A percentile compares a stretch with the other conserved stretches of the same genome.
Evolutionary conservation across 1,284 basidiomycete genomes (phyloP).

Genomic region (Laetiporus sulphureus): DNA sequence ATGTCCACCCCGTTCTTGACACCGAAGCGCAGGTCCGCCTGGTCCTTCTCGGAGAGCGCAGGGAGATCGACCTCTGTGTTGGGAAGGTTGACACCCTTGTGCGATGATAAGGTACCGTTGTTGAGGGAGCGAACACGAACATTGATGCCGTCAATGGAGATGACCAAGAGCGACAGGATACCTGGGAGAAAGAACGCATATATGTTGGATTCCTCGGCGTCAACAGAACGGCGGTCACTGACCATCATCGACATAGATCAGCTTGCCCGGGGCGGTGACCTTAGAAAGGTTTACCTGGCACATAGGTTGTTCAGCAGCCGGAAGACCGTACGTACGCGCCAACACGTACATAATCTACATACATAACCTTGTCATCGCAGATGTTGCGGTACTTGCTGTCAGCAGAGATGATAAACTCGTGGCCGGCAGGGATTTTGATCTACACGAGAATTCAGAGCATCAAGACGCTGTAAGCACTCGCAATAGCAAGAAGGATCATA

Average conservation of each 20-base stretch:
- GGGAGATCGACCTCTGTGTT: constrained; percentile 98
- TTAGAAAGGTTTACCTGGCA: constrained; percentile 83
- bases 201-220: constrained; percentile 2
- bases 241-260: constrained; percentile 98
- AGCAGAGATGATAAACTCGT: constrained; percentile 91
- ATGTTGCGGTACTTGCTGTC: constrained; percentile 77
- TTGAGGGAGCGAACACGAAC: constrained; percentile 89
- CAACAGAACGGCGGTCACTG: constrained; percentile 11
- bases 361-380: constrained; percentile 82
- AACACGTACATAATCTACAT: constrained; percentile 81
- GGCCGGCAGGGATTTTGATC: constrained; percentile 84
- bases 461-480: constrained; percentile 3
- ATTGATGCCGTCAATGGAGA: constrained; percentile 76
- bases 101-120: constrained; percentile 89
- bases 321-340: constrained; percentile 9
- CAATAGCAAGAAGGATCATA: constrained; percentile 7
- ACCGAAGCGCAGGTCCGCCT: constrained; percentile 90
- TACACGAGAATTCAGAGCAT: constrained; percentile 30
- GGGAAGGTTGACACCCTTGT: constrained; percentile 99
- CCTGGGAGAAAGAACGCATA: constrained; percentile 33
- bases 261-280: constrained; percentile 92
- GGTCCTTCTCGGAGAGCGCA: constrained; percentile 97
- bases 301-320: constrained; percentile 3
- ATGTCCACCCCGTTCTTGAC: constrained; percentile 98
- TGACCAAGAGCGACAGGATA: constrained; percentile 91